phyloP scores from a whole-genome alignment of 2,329 filamentous ascomycete genomes.

The Clonostachys byssicola region DNA sequence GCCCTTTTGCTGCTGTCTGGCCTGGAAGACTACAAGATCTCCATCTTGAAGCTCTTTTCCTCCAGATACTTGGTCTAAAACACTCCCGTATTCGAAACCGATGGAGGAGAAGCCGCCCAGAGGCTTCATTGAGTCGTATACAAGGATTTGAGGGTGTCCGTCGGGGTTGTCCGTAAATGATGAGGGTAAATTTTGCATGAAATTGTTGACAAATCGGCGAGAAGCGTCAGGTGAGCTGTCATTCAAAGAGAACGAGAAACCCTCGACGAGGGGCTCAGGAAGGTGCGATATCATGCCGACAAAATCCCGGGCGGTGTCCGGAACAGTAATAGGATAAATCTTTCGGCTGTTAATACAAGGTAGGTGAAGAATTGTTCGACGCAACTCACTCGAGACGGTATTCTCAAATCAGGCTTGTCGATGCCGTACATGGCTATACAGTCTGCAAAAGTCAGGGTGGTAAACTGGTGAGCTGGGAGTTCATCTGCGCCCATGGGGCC shows the following conservation, averaged over 20 bases:
- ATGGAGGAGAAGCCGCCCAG: conserved; percentile 73
- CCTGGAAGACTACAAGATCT: conserved; percentile 79
- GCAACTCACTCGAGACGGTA: conserved; percentile 56
- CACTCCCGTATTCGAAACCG: conserved; percentile 61
- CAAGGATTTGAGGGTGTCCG: conserved; percentile 76
- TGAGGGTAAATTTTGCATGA: conserved; percentile 63
- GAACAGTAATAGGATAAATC: conserved; percentile 61
- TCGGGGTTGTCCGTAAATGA: conserved; percentile 56
- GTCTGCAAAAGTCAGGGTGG: conserved; percentile 27
- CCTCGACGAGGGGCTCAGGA: conserved; percentile 67
- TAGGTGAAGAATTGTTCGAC: not conserved
- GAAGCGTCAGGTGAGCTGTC: conserved; percentile 47
- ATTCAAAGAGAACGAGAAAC: conserved; percentile 61
- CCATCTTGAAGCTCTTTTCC: conserved; percentile 50
- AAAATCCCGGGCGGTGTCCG: conserved; percentile 55
- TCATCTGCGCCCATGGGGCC: not conserved
- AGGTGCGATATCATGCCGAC: conserved; percentile 71
- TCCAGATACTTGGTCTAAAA: conserved; percentile 23
- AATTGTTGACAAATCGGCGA: conserved; percentile 58
- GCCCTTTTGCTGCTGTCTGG: conserved; percentile 62
- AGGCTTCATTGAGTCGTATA: conserved; percentile 70
- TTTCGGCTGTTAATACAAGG: not conserved
- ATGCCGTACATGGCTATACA: conserved; percentile 77
- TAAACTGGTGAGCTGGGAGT: conserved; percentile 18
- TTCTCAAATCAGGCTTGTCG: conserved; percentile 88